phyloP scores from a whole-genome alignment of 1,139 yeast species.

The Arxiozyma bovina region DNA sequence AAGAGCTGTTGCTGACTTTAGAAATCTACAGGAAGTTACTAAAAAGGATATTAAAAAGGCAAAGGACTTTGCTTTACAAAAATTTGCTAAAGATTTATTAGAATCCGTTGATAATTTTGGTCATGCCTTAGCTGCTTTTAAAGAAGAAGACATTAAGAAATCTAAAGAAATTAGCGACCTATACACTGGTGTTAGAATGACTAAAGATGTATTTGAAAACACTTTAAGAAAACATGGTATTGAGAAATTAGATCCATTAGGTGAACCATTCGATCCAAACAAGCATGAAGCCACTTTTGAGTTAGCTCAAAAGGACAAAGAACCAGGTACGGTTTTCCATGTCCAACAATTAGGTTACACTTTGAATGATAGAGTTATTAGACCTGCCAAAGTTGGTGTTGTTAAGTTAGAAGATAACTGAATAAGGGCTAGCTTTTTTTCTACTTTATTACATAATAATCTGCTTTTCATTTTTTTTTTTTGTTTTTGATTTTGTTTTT shows the following conservation, averaged over 20 bases:
- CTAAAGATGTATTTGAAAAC: constrained; percentile 77
- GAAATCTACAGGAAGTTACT: constrained; percentile 85
- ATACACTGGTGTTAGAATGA: constrained; percentile 88
- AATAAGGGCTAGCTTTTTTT: too few species aligned
- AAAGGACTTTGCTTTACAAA: constrained; percentile 83
- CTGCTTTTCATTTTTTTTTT: background rate
- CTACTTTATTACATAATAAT: too few species aligned
- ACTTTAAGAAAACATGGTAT: constrained; percentile 77
- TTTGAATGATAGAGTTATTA: constrained; percentile 76
- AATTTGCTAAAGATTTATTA: constrained; percentile 82
- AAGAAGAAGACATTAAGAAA: constrained; percentile 46
- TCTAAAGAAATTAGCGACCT: constrained; percentile 63
- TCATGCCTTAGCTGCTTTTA: constrained; percentile 73
- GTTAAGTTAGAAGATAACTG: constrained; percentile 44
- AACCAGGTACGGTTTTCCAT: constrained; percentile 87
- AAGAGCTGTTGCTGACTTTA: constrained; percentile 85
- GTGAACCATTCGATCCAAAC: constrained; percentile 84
- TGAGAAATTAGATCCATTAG: constrained; percentile 71
- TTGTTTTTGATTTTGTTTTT: background rate
- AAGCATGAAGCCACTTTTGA: constrained; percentile 90
- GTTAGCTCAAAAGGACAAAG: constrained; percentile 78
- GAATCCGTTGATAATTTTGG: constrained; percentile 89
- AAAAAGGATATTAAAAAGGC: constrained; percentile 82
- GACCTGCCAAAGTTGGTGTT: constrained; percentile 96
- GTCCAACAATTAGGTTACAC: constrained; percentile 90